Evolutionary conservation across 768 basidiomycete genomes (phyloP), one percentile per base, ranked within the genome.

Genomic region (Zangia roseola): DNA sequence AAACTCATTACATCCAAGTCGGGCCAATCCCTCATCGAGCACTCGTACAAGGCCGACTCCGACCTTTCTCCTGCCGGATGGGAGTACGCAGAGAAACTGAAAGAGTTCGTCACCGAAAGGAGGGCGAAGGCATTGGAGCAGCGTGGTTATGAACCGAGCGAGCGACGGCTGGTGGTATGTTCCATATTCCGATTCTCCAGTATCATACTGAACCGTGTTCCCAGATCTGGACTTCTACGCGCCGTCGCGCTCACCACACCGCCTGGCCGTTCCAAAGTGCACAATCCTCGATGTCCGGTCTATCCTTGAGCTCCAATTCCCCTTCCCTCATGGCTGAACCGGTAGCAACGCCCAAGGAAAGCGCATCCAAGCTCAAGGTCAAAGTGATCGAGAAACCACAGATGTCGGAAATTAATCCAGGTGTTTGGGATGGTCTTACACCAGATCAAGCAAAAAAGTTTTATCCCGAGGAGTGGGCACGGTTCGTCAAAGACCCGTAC

Each of bases 381-480:
- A 93, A 88, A 64, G 91, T 98, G 25, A 80, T 94, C 39, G 93
- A 99, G 71, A 97, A 97, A 61, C 82, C 88, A 0, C 94, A 94
- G 69, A 97, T 98, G 94, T 77, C 85, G 43, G 97, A 99, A 73
- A 97, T 98, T 62, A 99, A 99, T 61, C 95, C 94, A 43, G 95
- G 88, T 7, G 84, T 98, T 16, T 97, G 94, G 94, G 97, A 98
- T 65, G 97, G 97, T 0, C 76, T 98, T 33, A 89, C 87, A 2
- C 87, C 91, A 1, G 89, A 91, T 55, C 86, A 95, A 62, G 94
- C 92, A 17, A 83, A 84, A 66, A 86, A 85, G 67, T 84, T 83
- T 59, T 98, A 94, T 66, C 91, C 95, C 0, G 88, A 86, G 45
- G 97, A 99, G 64, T 98, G 91, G 91, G 88, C 88, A 54, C 77